phyloP scores from a whole-genome alignment of 495 filamentous ascomycete genomes.

The Amphirosellinia nigrospora region DNA sequence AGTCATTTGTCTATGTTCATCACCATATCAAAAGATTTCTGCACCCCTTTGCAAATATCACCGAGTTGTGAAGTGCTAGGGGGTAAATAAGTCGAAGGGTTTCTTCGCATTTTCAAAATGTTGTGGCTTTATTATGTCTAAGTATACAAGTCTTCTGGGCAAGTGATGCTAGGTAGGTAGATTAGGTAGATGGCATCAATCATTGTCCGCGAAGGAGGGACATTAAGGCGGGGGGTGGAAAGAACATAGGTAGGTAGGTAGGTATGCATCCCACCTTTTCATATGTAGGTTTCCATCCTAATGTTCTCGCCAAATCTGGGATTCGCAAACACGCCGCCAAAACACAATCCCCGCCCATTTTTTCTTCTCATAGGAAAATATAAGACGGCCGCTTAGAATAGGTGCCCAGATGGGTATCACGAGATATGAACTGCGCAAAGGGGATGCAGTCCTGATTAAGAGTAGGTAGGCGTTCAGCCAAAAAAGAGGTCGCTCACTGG shows the following conservation, averaged over 20 bases:
- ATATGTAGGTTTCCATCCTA: neutral
- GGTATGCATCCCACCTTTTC: neutral
- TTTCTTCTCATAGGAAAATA: neutral
- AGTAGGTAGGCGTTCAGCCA: neutral
- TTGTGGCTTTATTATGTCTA: neutral
- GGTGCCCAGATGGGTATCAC: slow-evolving; percentile 13
- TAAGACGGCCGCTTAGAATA: neutral
- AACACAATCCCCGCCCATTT: neutral
- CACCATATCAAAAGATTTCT: neutral
- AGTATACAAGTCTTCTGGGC: neutral
- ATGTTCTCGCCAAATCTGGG: neutral
- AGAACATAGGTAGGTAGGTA: neutral
- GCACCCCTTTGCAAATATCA: neutral
- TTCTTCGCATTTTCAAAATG: neutral
- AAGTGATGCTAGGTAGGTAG: neutral
- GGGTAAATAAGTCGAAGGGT: neutral
- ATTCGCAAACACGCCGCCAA: neutral
- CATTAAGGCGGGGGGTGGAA: neutral
- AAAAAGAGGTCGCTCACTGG: neutral
- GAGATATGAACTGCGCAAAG: neutral
- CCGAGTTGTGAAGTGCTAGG: neutral
- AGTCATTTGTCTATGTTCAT: neutral
- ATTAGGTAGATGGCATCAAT: neutral
- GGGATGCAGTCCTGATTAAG: neutral
- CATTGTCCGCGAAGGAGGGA: neutral